Base-by-base conservation (phyloP, 2,329 filamentous ascomycete genomes). In the Neonectria neomacrospora region DNA sequence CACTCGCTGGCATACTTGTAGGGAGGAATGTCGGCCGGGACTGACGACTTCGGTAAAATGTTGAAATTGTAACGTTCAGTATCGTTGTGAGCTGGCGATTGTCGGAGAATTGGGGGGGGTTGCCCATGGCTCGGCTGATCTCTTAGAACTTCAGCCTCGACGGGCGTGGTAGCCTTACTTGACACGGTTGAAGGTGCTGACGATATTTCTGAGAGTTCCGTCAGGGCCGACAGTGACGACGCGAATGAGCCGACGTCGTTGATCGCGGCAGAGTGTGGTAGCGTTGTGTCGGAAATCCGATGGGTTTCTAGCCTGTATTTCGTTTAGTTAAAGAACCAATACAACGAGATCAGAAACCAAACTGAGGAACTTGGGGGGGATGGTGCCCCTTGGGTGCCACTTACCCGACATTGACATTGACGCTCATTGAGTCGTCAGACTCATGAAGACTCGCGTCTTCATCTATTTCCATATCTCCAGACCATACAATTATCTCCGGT, bases 1-100 rank as follows among this genome's bases (percentile, higher is more conserved):
- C 94, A 97, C 80, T 99, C 94, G 67, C 90, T 88, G n/a, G 93
- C 95, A 80, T 97, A 97, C 63, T 95, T 89, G 54, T 88, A 84
- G 28, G 88, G 85, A 16, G 91, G 83, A 48, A 98, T 78, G 65
- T 91, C 86, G 58, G 87, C 82, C 16, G 95, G 94, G 72, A 99
- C 94, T 16, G 95, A 97, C 8, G 93, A 92, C 72, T 89, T 93
- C 12, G 93, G 91, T 42, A 86, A 86, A 63, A 91, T 87, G 71
- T 89, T 86, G 75, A 85, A 88, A 34, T 73, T 78, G 34, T 79
- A 74, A 28, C 77, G 74, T 56, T 80, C 77, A 62, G 74, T 68
- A 54, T 76, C 75, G 59, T 71, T 66, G 52, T 69, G 71, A 61
- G 74, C 74, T 8, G 73, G 69, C 18, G 70, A 70, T 30, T 74